Percentiles rank a stretch among this genome's conserved stretches.
phyloP scores from a whole-genome alignment of 164 flowering plant species.

The Annona squamosa region DNA sequence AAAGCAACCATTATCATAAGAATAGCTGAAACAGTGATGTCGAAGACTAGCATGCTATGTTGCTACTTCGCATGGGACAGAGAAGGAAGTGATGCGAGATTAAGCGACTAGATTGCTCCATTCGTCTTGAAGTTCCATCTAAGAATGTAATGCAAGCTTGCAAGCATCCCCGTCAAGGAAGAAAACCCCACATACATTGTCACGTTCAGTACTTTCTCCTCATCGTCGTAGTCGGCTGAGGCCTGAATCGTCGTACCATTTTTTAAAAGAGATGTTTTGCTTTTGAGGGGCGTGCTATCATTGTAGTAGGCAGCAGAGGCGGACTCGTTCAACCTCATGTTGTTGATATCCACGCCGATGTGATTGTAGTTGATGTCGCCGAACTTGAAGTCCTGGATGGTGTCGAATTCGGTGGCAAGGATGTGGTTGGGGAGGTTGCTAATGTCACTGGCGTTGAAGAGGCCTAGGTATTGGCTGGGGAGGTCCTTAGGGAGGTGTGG shows the following conservation, averaged over 20 bases:
- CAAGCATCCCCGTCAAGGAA: conserved; percentile 50
- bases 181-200: conserved; percentile 80
- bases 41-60: conserved; percentile 18
- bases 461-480: conserved; percentile 56
- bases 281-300: neutral
- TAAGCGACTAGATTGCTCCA: conserved; percentile 21
- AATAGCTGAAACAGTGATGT: conserved; percentile 20
- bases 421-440: conserved; percentile 40
- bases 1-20: conserved; percentile 12
- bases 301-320: conserved; percentile 19
- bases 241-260: conserved; percentile 41
- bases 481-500: conserved; percentile 19
- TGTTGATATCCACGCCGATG: conserved; percentile 60
- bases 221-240: conserved; percentile 65
- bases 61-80: conserved; percentile 31
- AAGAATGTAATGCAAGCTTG: conserved; percentile 20
- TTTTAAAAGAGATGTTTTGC: conserved; percentile 23
- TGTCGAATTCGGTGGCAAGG: conserved; percentile 66
- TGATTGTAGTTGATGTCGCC: conserved; percentile 60
- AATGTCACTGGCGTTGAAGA: conserved; percentile 31
- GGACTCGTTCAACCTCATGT: conserved; percentile 42
- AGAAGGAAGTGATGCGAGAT: conserved; percentile 31
- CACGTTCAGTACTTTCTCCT: conserved; percentile 26
- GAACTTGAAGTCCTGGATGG: conserved; percentile 54
- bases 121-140: conserved; percentile 33